These are phyloP conservation scores for Fraxinus quadrangulata DNA, from an alignment of 257 asterid genomes.

Conservation along the genomic window DNA sequence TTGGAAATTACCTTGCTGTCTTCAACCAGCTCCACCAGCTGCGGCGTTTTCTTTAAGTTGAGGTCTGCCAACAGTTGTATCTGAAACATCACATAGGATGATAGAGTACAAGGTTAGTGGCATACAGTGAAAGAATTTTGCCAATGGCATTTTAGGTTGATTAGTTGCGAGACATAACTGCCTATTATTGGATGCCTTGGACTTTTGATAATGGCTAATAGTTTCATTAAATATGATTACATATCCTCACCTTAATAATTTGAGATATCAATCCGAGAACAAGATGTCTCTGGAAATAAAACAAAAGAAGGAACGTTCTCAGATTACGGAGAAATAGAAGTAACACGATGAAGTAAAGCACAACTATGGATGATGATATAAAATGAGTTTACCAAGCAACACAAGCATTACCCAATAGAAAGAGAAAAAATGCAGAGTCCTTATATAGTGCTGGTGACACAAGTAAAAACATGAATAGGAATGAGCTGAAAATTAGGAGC, in stretches of 20 bases:
- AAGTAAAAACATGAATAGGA: conserved; percentile 14
- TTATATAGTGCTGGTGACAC: neutral
- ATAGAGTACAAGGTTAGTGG: conserved; percentile 17
- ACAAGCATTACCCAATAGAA: neutral
- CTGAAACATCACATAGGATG: conserved; percentile 39
- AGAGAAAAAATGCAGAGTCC: neutral
- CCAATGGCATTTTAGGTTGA: conserved; percentile 10
- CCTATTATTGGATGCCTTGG: neutral
- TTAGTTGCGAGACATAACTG: conserved; percentile 9
- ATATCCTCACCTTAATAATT: conserved; percentile 78
- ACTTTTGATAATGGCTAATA: conserved; percentile 9
- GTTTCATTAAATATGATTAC: conserved; percentile 12
- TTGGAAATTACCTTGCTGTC: conserved; percentile 70
- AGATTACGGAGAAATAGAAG: conserved; percentile 27
- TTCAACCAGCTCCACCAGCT: conserved; percentile 85
- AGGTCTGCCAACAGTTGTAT: conserved; percentile 96
- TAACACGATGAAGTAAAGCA: conserved; percentile 7
- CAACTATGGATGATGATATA: neutral
- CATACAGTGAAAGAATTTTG: conserved; percentile 25
- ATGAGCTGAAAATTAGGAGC: neutral
- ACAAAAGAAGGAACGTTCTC: conserved; percentile 24
- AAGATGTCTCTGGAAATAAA: conserved; percentile 83
- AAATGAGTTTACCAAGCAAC: neutral
- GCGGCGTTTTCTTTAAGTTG: conserved; percentile 91
- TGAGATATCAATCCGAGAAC: conserved; percentile 98